A percentile compares a stretch with the other conserved stretches of the same genome.
Evolutionary conservation across 2,329 filamentous ascomycete species (phyloP).

Genomic region (Xylaria polymorpha): DNA sequence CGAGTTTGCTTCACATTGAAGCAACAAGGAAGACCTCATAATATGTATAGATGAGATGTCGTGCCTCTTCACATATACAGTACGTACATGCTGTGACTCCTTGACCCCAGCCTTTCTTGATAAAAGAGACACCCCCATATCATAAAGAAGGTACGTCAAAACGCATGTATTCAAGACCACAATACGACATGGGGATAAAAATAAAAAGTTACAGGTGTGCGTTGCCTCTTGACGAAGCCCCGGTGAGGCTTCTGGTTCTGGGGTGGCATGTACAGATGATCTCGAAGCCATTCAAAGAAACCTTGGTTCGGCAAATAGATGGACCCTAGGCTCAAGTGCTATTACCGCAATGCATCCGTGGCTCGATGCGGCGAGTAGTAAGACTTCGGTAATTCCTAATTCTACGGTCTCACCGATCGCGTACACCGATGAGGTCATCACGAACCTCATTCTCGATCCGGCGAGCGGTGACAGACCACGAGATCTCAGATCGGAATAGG

Average conservation of each 20-base stretch:
- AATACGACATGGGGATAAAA: not conserved
- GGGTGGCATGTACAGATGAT: not conserved
- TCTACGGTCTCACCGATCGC: not conserved
- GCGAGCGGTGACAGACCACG: not conserved
- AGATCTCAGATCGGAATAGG: conserved; percentile 10
- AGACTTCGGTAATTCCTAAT: not conserved
- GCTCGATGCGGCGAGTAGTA: not conserved
- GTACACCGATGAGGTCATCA: conserved; percentile 17
- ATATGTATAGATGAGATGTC: not conserved
- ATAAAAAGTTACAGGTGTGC: not conserved
- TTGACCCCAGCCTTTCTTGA: not conserved
- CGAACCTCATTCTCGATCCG: conserved; percentile 6
- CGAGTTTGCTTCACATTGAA: too few relatives aligned
- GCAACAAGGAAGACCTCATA: not conserved
- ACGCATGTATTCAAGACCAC: not conserved
- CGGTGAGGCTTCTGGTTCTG: not conserved
- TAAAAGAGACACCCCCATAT: not conserved
- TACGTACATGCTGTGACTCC: not conserved
- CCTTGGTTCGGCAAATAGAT: not conserved
- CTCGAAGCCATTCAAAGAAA: not conserved
- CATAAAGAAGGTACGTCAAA: not conserved
- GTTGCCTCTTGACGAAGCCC: not conserved
- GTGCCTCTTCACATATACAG: not conserved
- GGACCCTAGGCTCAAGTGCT: too few relatives aligned
- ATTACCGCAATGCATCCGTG: not conserved